Percentiles rank a stretch among this genome's conserved stretches.
phyloP scores from a whole-genome alignment of 2,329 filamentous ascomycete species.

The Pseudocercospora fuligena region DNA sequence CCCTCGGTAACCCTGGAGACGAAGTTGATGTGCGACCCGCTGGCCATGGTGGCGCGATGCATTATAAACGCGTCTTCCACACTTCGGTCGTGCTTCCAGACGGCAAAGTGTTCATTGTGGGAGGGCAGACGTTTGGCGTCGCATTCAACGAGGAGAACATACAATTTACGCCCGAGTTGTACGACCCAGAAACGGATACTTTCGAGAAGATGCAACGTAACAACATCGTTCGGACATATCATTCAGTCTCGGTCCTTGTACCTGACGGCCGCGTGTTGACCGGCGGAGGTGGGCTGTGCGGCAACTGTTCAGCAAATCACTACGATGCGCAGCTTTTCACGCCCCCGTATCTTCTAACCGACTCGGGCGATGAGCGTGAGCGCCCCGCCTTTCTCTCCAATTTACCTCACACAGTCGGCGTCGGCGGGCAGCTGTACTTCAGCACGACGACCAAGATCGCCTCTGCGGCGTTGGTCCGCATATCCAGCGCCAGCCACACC shows the following conservation, averaged over 20 bases:
- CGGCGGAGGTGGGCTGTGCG: slow-evolving; percentile 60
- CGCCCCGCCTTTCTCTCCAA: not conserved
- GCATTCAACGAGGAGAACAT: slow-evolving; percentile 31
- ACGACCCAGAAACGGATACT: slow-evolving; percentile 22
- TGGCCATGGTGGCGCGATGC: slow-evolving; percentile 28
- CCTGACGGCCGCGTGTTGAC: slow-evolving; percentile 57
- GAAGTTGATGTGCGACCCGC: slow-evolving; percentile 2
- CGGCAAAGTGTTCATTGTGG: slow-evolving; percentile 42
- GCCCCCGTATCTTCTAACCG: slow-evolving; percentile 57
- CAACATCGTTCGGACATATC: slow-evolving; percentile 54
- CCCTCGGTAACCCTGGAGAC: slow-evolving; percentile 43
- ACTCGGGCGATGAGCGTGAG: not conserved
- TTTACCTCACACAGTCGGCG: slow-evolving; percentile 5
- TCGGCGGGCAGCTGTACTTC: slow-evolving; percentile 8
- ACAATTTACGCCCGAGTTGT: slow-evolving; percentile 28
- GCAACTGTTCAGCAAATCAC: slow-evolving; percentile 48
- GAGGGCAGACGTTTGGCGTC: slow-evolving; percentile 32
- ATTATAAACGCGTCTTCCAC: slow-evolving; percentile 37
- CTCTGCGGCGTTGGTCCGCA: slow-evolving; percentile 48
- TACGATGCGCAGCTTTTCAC: slow-evolving; percentile 61
- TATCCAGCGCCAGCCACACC: slow-evolving; percentile 58
- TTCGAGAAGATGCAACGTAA: slow-evolving; percentile 23
- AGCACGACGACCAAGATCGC: slow-evolving; percentile 40
- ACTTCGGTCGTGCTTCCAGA: slow-evolving; percentile 38
- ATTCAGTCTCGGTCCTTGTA: slow-evolving; percentile 56